phyloP scores from a whole-genome alignment of 2,329 filamentous ascomycete genomes.

The Plectosphaerella plurivora region DNA sequence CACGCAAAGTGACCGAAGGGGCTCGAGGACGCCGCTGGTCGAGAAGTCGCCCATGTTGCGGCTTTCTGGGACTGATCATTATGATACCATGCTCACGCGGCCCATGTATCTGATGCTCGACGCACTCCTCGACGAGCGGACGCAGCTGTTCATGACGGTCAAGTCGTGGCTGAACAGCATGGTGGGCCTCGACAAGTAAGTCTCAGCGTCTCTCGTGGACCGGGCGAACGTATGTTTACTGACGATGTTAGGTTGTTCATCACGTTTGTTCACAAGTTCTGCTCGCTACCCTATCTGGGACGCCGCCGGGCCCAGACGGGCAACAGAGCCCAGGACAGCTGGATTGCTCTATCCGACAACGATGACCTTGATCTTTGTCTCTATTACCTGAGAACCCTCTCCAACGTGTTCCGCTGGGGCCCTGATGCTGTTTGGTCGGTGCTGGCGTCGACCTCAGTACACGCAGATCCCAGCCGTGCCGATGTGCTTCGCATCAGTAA shows the following conservation, averaged over 20 bases:
- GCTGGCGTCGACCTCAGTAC: slow-evolving; percentile 58
- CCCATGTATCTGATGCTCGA: slow-evolving; percentile 82
- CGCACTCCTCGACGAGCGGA: slow-evolving; percentile 65
- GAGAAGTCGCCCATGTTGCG: slow-evolving; percentile 32
- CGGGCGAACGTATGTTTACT: neutral
- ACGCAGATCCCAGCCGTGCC: slow-evolving; percentile 39
- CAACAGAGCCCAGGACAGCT: slow-evolving; percentile 18
- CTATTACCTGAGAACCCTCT: slow-evolving; percentile 73
- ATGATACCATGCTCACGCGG: slow-evolving; percentile 70
- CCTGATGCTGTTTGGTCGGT: slow-evolving; percentile 67
- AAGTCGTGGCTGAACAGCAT: slow-evolving; percentile 74
- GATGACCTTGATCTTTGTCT: slow-evolving; percentile 73
- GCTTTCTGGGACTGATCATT: slow-evolving; percentile 55
- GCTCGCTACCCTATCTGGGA: slow-evolving; percentile 49
- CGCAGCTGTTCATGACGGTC: slow-evolving; percentile 71
- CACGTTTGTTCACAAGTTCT: slow-evolving; percentile 55
- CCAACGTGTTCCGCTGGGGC: slow-evolving; percentile 65
- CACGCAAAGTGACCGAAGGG: slow-evolving; percentile 30
- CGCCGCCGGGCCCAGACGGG: slow-evolving; percentile 16
- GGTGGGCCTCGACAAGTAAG: slow-evolving; percentile 58
- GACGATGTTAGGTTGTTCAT: slow-evolving; percentile 47
- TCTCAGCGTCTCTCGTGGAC: neutral
- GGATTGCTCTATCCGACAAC: slow-evolving; percentile 39
- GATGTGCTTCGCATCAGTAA: slow-evolving; percentile 46
- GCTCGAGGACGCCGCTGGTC: slow-evolving; percentile 30